phyloP scores from a whole-genome alignment of 2,329 filamentous ascomycete genomes.

The Pyrenophora teres region DNA sequence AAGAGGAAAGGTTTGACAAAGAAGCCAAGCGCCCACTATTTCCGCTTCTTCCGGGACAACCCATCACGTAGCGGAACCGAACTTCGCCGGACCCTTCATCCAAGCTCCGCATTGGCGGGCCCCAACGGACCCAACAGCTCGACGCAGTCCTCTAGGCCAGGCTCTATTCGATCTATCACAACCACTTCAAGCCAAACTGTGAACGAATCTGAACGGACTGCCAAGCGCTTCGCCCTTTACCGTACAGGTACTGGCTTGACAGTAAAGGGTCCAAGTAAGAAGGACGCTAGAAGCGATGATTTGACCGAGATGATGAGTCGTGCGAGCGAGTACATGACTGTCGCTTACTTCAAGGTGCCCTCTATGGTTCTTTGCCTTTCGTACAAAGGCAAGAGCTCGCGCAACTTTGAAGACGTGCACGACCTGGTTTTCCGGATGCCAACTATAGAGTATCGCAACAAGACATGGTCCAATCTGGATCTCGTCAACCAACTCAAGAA shows the following conservation, averaged over 20 bases:
- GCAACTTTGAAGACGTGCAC: constrained; percentile 95
- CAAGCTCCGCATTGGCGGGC: constrained; percentile 25
- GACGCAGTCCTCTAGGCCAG: constrained; percentile 31
- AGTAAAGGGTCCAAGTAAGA: constrained; percentile 53
- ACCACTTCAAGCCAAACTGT: constrained; percentile 29
- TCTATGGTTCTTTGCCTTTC: constrained; percentile 94
- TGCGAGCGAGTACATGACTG: constrained; percentile 96
- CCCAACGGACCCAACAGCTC: constrained; percentile 11
- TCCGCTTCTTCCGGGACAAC: constrained; percentile 44
- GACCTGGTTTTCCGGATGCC: constrained; percentile 97
- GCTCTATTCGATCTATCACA: constrained; percentile 36
- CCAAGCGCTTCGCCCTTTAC: constrained; percentile 47
- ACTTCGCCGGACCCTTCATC: constrained; percentile 40
- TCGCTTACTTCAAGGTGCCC: constrained; percentile 92
- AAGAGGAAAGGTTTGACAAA: constrained; percentile 32
- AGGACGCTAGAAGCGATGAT: constrained; percentile 77
- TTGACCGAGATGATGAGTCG: constrained; percentile 95
- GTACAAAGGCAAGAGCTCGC: constrained; percentile 94
- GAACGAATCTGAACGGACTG: constrained; percentile 40
- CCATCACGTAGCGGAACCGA: constrained; percentile 37
- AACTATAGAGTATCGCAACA: constrained; percentile 94
- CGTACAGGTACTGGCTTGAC: constrained; percentile 48
- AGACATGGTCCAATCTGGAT: constrained; percentile 98
- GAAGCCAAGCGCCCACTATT: constrained; percentile 37
- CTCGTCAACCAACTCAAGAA: constrained; percentile 91